Conservation (phyloP, 116 monocot species). For the Trichopus zeylanicus region DNA sequence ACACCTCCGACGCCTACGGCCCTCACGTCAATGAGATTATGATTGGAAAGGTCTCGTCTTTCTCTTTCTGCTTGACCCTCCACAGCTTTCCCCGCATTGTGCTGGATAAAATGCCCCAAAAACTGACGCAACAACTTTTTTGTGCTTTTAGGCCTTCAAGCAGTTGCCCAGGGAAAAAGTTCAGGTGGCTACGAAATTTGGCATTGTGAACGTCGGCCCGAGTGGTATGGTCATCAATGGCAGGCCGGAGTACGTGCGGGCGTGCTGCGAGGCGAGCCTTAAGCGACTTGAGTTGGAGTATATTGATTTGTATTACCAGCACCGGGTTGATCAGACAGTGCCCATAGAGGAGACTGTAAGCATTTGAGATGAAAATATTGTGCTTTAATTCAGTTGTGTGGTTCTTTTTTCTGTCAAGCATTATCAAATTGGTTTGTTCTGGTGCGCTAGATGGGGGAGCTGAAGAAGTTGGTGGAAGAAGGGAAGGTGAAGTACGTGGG, state of each 20-base stretch:
- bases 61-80: background rate
- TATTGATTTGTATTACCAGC: conserved; percentile 47
- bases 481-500: conserved; percentile 64
- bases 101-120: background rate
- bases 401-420: too few species aligned
- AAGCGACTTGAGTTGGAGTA: conserved; percentile 39
- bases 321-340: conserved; percentile 6
- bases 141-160: conserved; percentile 36
- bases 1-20: background rate
- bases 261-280: conserved; percentile 46
- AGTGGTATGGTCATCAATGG: conserved; percentile 8
- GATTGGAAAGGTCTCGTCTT: background rate
- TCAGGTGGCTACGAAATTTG: conserved; percentile 46
- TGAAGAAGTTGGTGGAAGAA: conserved; percentile 49
- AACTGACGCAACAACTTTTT: too few species aligned
- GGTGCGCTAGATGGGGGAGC: conserved; percentile 25
- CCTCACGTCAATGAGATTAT: background rate
- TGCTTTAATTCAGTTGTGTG: too few species aligned
- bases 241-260: conserved; percentile 41
- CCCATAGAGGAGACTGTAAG: background rate
- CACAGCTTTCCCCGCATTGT: background rate
- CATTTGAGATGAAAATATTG: too few species aligned
- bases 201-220: conserved; percentile 5
- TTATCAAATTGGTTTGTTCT: too few species aligned
- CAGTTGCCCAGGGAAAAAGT: conserved; percentile 28